These are phyloP conservation scores for Erythrophleum ivorense DNA, from an alignment of 331 rosid species.

Conservation along the genomic window DNA sequence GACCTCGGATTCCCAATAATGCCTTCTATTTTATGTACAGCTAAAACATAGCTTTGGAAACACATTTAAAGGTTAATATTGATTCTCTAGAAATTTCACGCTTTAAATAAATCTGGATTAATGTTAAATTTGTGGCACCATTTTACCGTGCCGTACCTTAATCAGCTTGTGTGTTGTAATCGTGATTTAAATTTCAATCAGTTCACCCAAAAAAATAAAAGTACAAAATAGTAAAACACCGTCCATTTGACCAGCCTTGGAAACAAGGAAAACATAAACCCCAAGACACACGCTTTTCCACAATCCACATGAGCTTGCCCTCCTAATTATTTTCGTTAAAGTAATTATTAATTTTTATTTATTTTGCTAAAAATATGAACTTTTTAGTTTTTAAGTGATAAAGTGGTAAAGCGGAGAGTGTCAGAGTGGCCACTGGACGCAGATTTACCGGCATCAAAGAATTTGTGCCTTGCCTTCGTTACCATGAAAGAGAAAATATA, in stretches of 20 bases:
- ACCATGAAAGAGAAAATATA: conserved; percentile 11
- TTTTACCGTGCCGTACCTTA: background rate
- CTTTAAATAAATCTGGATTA: too few relatives aligned
- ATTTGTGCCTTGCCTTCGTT: conserved; percentile 56
- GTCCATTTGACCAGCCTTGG: background rate
- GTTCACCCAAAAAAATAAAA: too few relatives aligned
- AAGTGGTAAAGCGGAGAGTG: conserved; percentile 24
- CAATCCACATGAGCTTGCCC: background rate
- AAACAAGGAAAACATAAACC: background rate
- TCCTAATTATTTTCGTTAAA: background rate
- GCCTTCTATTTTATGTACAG: background rate
- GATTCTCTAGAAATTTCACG: background rate
- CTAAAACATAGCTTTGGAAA: background rate
- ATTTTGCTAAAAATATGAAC: background rate
- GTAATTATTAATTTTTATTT: background rate
- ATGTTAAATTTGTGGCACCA: background rate
- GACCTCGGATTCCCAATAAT: conserved; percentile 19
- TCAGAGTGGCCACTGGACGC: background rate
- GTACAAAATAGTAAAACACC: background rate
- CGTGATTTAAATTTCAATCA: background rate
- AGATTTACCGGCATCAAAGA: conserved; percentile 47
- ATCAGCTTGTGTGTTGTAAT: background rate
- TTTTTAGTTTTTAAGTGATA: background rate
- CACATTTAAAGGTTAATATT: background rate
- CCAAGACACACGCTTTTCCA: background rate